Conservation (phyloP, 2,329 filamentous ascomycete species). For the Calonectria pseudoturangicola region DNA sequence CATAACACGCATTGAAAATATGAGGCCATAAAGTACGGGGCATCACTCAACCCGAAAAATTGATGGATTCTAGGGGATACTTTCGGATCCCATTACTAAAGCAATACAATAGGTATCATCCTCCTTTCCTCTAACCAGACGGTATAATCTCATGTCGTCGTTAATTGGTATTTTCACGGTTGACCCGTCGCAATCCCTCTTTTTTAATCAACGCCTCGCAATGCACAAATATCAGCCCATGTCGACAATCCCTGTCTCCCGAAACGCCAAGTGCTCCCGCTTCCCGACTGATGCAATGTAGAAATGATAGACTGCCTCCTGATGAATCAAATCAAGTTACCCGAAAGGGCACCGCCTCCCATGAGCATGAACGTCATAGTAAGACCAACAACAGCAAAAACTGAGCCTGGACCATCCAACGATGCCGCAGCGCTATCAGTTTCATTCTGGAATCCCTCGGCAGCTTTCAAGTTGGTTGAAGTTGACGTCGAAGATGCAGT, state of each 20-base stretch:
- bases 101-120: conserved; percentile 28
- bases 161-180: conserved; percentile 33
- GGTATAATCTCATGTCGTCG: conserved; percentile 36
- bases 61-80: conserved; percentile 1
- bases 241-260: conserved; percentile 30
- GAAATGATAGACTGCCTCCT: conserved; percentile 32
- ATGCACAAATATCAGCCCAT: conserved; percentile 38
- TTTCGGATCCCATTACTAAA: conserved; percentile 15
- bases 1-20: not conserved
- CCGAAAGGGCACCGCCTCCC: conserved; percentile 45
- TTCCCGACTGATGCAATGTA: conserved; percentile 38
- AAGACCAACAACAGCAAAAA: conserved; percentile 44
- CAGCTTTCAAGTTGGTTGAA: conserved; percentile 46
- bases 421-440: conserved; percentile 45
- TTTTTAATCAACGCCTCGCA: conserved; percentile 29
- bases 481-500: conserved; percentile 44
- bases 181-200: conserved; percentile 16
- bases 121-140: conserved; percentile 22
- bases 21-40: conserved; percentile 7
- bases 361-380: conserved; percentile 52
- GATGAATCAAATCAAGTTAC: conserved; percentile 36
- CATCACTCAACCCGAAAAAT: not conserved
- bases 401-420: conserved; percentile 39
- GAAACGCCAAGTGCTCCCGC: conserved; percentile 47
- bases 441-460: conserved; percentile 58